These are phyloP conservation scores for Barnettozyma siamensis DNA, from an alignment of 805 yeast genomes.

Conservation along the genomic window DNA sequence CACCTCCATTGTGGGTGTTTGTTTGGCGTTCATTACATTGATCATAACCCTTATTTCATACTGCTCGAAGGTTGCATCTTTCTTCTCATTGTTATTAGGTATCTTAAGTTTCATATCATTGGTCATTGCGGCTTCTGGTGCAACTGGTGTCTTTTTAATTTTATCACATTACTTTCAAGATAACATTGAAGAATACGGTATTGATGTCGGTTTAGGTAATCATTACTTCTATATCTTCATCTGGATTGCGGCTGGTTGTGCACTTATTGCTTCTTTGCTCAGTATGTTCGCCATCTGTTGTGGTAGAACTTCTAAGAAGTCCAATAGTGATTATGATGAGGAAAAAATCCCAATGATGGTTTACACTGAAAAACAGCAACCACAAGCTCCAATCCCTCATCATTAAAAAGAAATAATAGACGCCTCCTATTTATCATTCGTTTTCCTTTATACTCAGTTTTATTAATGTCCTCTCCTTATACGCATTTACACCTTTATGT, in stretches of 20 bases:
- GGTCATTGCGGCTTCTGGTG: constrained; percentile 44
- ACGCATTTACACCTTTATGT: too few relatives aligned
- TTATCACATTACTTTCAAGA: constrained; percentile 48
- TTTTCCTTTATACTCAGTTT: too few relatives aligned
- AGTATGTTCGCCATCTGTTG: constrained; percentile 35
- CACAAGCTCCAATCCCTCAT: neutral
- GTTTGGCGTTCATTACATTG: constrained; percentile 35
- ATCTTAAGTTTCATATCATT: constrained; percentile 34
- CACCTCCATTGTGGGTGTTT: constrained; percentile 45
- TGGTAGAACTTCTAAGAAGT: constrained; percentile 24
- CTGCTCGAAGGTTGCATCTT: constrained; percentile 40
- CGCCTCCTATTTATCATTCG: neutral
- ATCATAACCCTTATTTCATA: constrained; percentile 40
- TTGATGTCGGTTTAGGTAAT: constrained; percentile 43
- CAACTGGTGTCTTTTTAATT: constrained; percentile 56
- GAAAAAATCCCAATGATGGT: constrained; percentile 17
- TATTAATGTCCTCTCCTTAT: too few relatives aligned
- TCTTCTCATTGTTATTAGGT: constrained; percentile 40
- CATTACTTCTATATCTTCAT: constrained; percentile 47
- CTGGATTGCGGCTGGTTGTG: constrained; percentile 58
- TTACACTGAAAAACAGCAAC: constrained; percentile 13
- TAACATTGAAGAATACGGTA: constrained; percentile 43
- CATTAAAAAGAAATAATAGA: too few relatives aligned
- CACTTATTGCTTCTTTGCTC: constrained; percentile 33
- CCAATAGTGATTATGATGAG: neutral